These are phyloP conservation scores for Zasmidium citrigriseum DNA, from an alignment of 2,329 filamentous ascomycete genomes.

Conservation along the genomic window DNA sequence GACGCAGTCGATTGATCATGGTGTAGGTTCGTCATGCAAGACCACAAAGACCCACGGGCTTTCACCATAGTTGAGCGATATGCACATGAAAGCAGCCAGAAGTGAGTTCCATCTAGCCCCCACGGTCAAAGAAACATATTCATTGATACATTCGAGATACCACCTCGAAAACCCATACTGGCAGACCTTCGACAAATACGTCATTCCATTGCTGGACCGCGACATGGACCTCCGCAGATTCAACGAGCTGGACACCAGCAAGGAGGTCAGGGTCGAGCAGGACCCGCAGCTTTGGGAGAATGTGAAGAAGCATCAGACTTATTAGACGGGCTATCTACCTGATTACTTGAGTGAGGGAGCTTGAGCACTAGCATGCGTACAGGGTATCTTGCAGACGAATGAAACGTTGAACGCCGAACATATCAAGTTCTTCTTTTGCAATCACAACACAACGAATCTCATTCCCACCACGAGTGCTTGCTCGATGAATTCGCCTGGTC, in stretches of 20 bases:
- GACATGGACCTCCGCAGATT: conserved; percentile 69
- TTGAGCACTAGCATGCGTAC: background rate
- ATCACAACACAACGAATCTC: conserved; percentile 41
- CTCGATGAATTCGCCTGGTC: conserved; percentile 43
- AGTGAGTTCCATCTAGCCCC: conserved; percentile 31
- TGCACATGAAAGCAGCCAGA: conserved; percentile 57
- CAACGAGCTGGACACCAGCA: conserved; percentile 65
- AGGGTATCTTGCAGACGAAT: background rate
- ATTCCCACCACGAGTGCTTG: conserved; percentile 44
- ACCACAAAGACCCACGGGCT: conserved; percentile 64
- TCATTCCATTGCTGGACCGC: conserved; percentile 66
- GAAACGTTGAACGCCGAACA: background rate
- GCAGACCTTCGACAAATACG: conserved; percentile 75
- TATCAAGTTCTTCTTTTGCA: background rate
- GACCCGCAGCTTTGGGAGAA: conserved; percentile 36
- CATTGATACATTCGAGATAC: conserved; percentile 35
- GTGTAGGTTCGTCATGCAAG: conserved; percentile 77
- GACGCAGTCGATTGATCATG: background rate
- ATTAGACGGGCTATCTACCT: conserved; percentile 5
- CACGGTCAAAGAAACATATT: background rate
- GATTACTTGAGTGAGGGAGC: background rate
- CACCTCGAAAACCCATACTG: conserved; percentile 67
- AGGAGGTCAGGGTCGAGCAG: conserved; percentile 38
- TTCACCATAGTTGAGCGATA: conserved; percentile 79
- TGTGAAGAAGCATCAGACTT: conserved; percentile 37